Evolutionary conservation across 75 land plant genomes (phyloP).

Genomic region (Cunninghamia lanceolata): DNA sequence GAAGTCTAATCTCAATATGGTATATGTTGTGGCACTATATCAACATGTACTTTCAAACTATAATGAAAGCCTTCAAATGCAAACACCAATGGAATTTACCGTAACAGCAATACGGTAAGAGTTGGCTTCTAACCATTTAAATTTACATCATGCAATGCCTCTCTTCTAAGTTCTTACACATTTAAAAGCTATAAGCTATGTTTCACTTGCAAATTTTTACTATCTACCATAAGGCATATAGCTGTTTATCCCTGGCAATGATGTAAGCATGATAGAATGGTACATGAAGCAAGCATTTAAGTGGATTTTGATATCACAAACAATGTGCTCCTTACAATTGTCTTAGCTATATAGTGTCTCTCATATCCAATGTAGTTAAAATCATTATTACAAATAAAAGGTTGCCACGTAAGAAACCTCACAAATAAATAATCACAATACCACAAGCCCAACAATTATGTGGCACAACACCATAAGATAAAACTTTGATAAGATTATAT

Average conservation of each 20-base stretch:
- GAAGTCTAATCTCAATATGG: background rate
- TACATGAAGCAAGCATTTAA: background rate
- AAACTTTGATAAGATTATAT: background rate
- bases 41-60: background rate
- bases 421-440: background rate
- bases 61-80: background rate
- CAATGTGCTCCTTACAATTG: background rate
- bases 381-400: background rate
- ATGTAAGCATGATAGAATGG: background rate
- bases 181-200: background rate
- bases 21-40: background rate
- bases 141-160: background rate
- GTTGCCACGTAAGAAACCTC: background rate
- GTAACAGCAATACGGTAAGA: background rate
- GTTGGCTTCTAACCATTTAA: background rate
- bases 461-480: background rate
- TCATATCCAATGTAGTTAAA: background rate
- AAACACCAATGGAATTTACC: background rate
- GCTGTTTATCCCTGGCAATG: background rate
- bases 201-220: background rate
- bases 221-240: background rate
- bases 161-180: background rate
- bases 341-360: background rate
- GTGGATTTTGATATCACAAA: background rate
- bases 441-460: conserved; percentile 1